Evolutionary conservation across 192 early-diverging fungal genomes (phyloP), one percentile per base, ranked within the genome.

Genomic region (Rhizophagus prolifer): DNA sequence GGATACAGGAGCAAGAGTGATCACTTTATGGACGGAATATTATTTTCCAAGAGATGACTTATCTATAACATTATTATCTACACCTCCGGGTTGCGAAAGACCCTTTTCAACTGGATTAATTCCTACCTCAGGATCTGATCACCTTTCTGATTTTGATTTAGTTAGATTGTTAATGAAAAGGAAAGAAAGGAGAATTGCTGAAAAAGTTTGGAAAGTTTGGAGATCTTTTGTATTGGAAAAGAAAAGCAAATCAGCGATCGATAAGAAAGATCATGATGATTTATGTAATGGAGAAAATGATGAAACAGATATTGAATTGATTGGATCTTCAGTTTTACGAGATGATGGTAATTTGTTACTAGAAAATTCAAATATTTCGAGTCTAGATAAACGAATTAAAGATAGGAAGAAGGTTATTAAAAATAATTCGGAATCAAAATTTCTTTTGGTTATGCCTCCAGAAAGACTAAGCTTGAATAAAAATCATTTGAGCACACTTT

Each of bases 1-100:
- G 2, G 78, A 82, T 26, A 85, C 81, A 23, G 81, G 76, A 4
- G 83, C 81, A 1, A 75, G 83, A 23, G 67, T 78, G 10, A 79
- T 75, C 23, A 58, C 81, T 28, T 60, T 85, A 6, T 85, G 83
- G 83, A 23, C 77, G 7, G 81, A 85, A 66, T 85, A 82, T 60
- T 82, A 85, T 63, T 81, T 85, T 34, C 75, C 75, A 5, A 76
- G 69, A 59, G 65, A 76, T 68, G 54, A 76, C 58, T 44, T 58
- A 38, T 76, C 75, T 36, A 69, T 76, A 50, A 16, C 65, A 1
- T 68, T 76, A 54, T 26, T 76, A 50, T 76, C 47, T 4, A 58
- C 28, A 14, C 75, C 75, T 23, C 28, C n/a, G 21, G 75, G 66
- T 2, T 9, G 21, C 1, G 75, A 76, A n/a, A 58, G 12, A 26